A percentile compares a stretch with the other conserved stretches of the same genome.
These are phyloP conservation scores for Breynia disticha DNA, from an alignment of 441 rosid species.

Conservation along the genomic window DNA sequence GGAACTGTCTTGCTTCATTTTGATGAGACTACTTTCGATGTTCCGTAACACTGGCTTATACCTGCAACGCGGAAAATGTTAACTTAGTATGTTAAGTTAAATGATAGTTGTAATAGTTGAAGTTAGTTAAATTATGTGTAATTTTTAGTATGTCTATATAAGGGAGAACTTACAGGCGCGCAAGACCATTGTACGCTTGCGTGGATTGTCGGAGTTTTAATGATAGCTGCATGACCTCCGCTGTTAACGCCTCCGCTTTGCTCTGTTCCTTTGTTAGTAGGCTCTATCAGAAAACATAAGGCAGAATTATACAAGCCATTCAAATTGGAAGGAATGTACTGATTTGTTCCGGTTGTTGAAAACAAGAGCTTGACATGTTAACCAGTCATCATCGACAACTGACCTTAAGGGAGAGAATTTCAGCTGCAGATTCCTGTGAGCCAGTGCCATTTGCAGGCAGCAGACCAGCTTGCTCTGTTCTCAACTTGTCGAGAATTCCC, in stretches of 20 bases:
- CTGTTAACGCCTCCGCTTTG: slow-evolving; percentile 73
- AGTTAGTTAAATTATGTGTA: too few species aligned
- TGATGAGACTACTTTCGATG: slow-evolving; percentile 73
- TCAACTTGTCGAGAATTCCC: slow-evolving; percentile 46
- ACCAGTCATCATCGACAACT: slow-evolving; percentile 7
- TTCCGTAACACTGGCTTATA: slow-evolving; percentile 79
- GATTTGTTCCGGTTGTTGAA: too few species aligned
- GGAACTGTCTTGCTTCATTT: slow-evolving; percentile 74
- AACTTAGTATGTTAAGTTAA: too few species aligned
- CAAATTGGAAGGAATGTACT: too few species aligned
- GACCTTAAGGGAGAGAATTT: slow-evolving; percentile 67
- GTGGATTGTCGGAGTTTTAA: slow-evolving; percentile 71
- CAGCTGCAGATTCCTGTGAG: slow-evolving; percentile 33
- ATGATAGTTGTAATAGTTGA: not conserved
- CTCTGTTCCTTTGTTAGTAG: slow-evolving; percentile 78
- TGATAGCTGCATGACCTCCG: slow-evolving; percentile 77
- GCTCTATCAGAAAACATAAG: slow-evolving; percentile 30
- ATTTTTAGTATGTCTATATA: too few species aligned
- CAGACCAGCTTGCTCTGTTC: slow-evolving; percentile 52
- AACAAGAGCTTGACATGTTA: too few species aligned
- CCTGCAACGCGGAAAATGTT: slow-evolving; percentile 52
- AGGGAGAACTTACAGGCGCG: slow-evolving; percentile 57
- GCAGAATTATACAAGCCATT: not conserved
- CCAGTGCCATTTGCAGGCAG: slow-evolving; percentile 21
- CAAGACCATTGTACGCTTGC: slow-evolving; percentile 69